phyloP scores from a whole-genome alignment of 2,329 filamentous ascomycete genomes.

The Atkinsonella texensis region DNA sequence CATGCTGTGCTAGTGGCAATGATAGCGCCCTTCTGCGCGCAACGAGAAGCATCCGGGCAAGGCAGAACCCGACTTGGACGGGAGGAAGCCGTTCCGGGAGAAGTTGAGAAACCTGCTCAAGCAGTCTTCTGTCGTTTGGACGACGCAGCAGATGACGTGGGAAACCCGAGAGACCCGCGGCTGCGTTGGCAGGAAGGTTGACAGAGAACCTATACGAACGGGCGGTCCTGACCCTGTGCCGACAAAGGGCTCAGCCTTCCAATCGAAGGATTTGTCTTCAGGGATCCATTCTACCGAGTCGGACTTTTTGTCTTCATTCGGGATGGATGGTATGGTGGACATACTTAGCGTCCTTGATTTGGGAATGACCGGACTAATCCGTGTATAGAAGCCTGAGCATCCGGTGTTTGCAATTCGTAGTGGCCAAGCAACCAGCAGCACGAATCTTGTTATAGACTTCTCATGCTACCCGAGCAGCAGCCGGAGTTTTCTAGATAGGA shows the following conservation, averaged over 20 bases:
- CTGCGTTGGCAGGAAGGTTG: conserved; percentile 34
- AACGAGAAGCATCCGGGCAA: conserved; percentile 28
- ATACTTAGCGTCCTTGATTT: not conserved
- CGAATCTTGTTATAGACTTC: conserved; percentile 1
- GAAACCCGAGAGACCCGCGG: conserved; percentile 34
- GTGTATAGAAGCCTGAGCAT: conserved; percentile 4
- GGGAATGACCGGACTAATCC: not conserved
- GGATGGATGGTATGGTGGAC: conserved; percentile 10
- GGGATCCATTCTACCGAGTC: conserved; percentile 2
- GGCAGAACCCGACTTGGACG: conserved; percentile 20
- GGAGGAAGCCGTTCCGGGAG: conserved; percentile 20
- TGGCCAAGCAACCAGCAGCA: conserved; percentile 13
- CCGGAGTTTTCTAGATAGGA: conserved; percentile 6
- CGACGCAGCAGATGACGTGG: conserved; percentile 22
- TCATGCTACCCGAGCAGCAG: conserved; percentile 1
- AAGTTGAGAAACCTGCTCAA: conserved; percentile 29
- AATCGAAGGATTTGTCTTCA: not conserved
- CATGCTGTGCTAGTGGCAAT: conserved; percentile 46
- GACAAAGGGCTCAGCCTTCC: not conserved
- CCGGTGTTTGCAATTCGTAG: not conserved
- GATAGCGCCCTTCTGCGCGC: conserved; percentile 43
- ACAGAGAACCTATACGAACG: conserved; percentile 4
- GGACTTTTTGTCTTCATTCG: conserved; percentile 12
- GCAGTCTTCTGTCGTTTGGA: conserved; percentile 33
- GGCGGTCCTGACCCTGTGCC: not conserved